Evolutionary conservation across 495 filamentous ascomycete species (phyloP), one percentile per base, ranked within the genome.

Genomic region (Neurospora tetrasperma): DNA sequence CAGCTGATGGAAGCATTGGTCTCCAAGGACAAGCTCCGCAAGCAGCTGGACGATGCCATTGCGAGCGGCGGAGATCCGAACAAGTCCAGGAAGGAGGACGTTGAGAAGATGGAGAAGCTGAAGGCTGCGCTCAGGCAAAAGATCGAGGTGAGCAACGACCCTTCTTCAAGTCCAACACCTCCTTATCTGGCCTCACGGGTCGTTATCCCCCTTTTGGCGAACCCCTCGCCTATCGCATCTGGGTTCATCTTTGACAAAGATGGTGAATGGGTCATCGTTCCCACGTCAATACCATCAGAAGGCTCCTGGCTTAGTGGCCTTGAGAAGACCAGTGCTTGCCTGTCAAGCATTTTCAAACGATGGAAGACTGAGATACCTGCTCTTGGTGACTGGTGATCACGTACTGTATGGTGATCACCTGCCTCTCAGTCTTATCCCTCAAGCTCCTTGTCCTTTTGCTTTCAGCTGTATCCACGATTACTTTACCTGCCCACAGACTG

Each of bases 11-110:
- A 81, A 16, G 82, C 83, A 12, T 79, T 87, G n/a, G 78, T 88
- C 39, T 82, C 83, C 68, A 88, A 88, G 77, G 85, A 88, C 73
- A 85, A 84, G 74, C 81, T 88, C 38, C 82, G 83, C 48, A 84
- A 86, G 73, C 83, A 87, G 46, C 81, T 87, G 72, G 84, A 86
- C 69, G 80, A 82, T 23, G 75, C 76, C 10, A 54, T 78, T 18
- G 75, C 76, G 23, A 70, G 70, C 8, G 71, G 46, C 9, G 74
- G 73, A 11, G 73, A 71, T 18, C 68, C 73, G 9, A 68, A 74
- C 38, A 85, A 84, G 73, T 76, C 79, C 66, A 82, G 72, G 74
- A 85, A 86, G 73, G 84, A 85, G 73, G 83, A 85, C 71, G 80
- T 83, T 69, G 85, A 86, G 69, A 85, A 85, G 78, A 83, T 83